Evolutionary conservation across 2,329 filamentous ascomycete genomes (phyloP), one percentile per base, ranked within the genome.

Genomic region (Seiridium unicorne): DNA sequence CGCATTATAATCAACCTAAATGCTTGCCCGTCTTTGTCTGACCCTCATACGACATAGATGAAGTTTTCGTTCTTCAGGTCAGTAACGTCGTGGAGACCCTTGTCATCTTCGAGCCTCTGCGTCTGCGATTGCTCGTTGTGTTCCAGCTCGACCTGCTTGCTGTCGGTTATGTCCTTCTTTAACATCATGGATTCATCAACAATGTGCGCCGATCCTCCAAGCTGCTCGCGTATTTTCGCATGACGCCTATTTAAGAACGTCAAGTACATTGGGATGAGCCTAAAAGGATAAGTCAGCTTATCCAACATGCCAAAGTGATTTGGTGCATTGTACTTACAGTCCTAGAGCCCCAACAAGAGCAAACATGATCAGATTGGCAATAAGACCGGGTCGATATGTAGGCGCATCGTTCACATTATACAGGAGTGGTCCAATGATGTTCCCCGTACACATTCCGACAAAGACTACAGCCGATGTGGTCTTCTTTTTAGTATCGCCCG

Each of bases 51-150:
- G 38, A 71, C 69, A 44, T 72, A 89, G 13, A 88, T 80, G 73
- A 90, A 90, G 66, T 90, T 86, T 60, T 90, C 86, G 65, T 90
- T 90, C 74, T 86, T 75, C 26, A 81, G 73, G 70, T 90, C 88
- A 1, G 87, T 89, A 64, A 89, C 65, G 72, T 90, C 88, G 63
- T 83, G 70, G 55, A 84, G 82, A 0, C 81, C 82, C 51, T 82
- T 78, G 13, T 81, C 77, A 5, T 83, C 67, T 18, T 70, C 69
- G 5, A 72, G 49, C 63, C 60, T 69, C 55, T 55, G 65, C 44
- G 57, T 69, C 55, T 55, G 65, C 36, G 57, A 62, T 49, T 62
- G 63, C 13, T 68, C 83, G 26, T 67, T 65, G 31, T 83, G 62
- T 44, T 67, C 60, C 6, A 68, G 26, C 44, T 68, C 64, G 57